Evolutionary conservation across 768 basidiomycete species (phyloP), one percentile per base, ranked within the genome.

Genomic region (Candolleomyces eurysporus): DNA sequence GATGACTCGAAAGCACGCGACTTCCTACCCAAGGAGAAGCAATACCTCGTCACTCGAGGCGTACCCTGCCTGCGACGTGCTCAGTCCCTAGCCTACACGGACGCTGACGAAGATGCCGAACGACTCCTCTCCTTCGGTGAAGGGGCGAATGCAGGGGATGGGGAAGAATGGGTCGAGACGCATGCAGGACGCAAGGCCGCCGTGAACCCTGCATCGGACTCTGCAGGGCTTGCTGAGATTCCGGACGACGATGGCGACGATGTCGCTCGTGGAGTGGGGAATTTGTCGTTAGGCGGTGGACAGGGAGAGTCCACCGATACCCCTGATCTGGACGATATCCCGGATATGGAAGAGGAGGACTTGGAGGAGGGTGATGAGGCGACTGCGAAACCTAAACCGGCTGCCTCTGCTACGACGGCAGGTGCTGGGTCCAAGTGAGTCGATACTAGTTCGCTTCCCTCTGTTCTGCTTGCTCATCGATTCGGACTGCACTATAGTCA

Each of bases 91-190:
- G 90, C 93, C 49, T 96, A 96, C 78, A 95, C 94, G 1, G 96
- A 96, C 66, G 92, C 89, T 11, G 96, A 98, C 72, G 96, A 97
- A 75, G 97, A 98, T 68, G 93, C 91, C 0, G 96, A 99, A 73
- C 91, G 94, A 46, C 78, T 98, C 22, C 83, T 99, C 50, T 87
- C 85, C 40, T 94, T 98, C 66, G 91, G 83, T 11, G 65, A 64
- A 0, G 77, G 77, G 8, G 58, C 80, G 31, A 21, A 17, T 43
- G 56, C 14, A 10, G 60, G 48, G 10, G 85, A 83, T 30, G 88
- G 81, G 16, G 95, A 97, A 62, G 96, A 98, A 66, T 99, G 97
- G 97, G 97, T 99, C 19, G 94, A 98, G 73, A 99, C 97, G 11
- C 97, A 99, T 71, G 90, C 95, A 0, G 91, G 91, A 4, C 85